phyloP scores from a whole-genome alignment of 2,329 filamentous ascomycete species.

The Scedosporium apiospermum region DNA sequence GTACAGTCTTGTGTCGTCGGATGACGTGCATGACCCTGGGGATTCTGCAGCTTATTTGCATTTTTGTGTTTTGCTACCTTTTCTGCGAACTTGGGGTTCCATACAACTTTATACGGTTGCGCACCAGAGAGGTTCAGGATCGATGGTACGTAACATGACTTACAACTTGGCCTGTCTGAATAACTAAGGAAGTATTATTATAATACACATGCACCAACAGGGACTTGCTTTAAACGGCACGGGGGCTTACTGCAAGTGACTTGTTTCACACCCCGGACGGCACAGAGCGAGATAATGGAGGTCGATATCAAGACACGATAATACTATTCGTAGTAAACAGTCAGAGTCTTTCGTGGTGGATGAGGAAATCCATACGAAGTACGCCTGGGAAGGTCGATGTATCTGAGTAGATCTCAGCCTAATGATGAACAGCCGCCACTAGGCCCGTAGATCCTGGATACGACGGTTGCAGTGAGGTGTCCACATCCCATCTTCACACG shows the following conservation, averaged over 20 bases:
- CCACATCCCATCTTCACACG: background rate
- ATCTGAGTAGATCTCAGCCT: background rate
- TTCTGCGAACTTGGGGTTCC: background rate
- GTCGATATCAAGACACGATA: no score
- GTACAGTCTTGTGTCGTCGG: background rate
- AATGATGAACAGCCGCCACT: background rate
- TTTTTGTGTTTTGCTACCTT: background rate
- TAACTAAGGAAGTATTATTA: background rate
- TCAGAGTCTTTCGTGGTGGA: no score
- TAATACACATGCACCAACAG: background rate
- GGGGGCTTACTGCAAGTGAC: no score
- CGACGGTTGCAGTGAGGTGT: conserved; percentile 4
- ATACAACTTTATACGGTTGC: background rate
- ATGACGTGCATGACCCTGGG: background rate
- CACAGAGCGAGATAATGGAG: no score
- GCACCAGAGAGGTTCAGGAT: background rate
- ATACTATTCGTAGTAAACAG: no score
- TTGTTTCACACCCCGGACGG: no score
- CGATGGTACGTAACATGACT: conserved; percentile 2
- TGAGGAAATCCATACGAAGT: no score
- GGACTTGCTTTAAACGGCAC: no score
- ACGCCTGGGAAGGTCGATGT: background rate
- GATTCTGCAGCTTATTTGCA: background rate
- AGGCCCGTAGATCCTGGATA: background rate
- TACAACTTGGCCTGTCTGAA: conserved; percentile 2